A percentile compares a stretch with the other conserved stretches of the same genome.
phyloP scores from a whole-genome alignment of 2,329 filamentous ascomycete genomes.

The Nigrospora sphaerica region DNA sequence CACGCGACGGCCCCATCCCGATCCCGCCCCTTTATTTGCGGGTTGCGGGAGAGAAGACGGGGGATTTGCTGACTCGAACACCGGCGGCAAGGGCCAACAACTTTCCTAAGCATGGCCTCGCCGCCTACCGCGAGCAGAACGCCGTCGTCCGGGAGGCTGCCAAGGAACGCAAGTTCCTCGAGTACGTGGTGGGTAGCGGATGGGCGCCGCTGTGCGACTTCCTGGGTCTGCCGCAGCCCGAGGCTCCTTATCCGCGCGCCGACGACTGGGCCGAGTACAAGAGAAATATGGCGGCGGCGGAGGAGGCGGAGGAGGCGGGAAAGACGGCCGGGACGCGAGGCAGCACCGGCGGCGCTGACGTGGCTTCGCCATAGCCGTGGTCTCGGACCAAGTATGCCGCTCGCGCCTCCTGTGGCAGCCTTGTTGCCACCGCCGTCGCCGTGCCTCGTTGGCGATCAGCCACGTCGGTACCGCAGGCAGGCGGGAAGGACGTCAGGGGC shows the following conservation, averaged over 20 bases:
- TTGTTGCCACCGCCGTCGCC: too few species aligned
- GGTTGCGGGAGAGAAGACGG: too few species aligned
- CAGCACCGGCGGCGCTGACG: background rate
- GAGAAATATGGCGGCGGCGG: conserved; percentile 11
- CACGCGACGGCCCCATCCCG: too few species aligned
- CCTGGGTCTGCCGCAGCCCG: conserved; percentile 12
- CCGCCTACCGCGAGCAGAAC: conserved; percentile 17
- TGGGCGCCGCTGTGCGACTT: conserved; percentile 21
- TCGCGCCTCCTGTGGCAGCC: too few species aligned
- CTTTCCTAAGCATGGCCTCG: conserved; percentile 12
- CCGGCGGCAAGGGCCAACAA: conserved; percentile 15
- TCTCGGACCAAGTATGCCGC: too few species aligned
- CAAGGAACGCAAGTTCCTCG: conserved; percentile 14
- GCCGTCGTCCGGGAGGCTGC: conserved; percentile 10
- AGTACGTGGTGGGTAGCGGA: conserved; percentile 16
- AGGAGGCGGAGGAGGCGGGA: background rate
- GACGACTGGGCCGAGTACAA: conserved; percentile 23
- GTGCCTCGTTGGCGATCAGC: too few species aligned
- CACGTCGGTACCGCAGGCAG: too few species aligned
- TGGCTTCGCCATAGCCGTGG: too few species aligned
- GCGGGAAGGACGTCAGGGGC: too few species aligned
- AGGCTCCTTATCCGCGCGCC: conserved; percentile 16
- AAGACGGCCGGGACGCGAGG: background rate
- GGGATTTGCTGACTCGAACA: background rate
- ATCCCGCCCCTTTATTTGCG: too few species aligned